Evolutionary conservation across 805 yeast genomes (phyloP).

Genomic region (Barnettozyma wickerhamii): DNA sequence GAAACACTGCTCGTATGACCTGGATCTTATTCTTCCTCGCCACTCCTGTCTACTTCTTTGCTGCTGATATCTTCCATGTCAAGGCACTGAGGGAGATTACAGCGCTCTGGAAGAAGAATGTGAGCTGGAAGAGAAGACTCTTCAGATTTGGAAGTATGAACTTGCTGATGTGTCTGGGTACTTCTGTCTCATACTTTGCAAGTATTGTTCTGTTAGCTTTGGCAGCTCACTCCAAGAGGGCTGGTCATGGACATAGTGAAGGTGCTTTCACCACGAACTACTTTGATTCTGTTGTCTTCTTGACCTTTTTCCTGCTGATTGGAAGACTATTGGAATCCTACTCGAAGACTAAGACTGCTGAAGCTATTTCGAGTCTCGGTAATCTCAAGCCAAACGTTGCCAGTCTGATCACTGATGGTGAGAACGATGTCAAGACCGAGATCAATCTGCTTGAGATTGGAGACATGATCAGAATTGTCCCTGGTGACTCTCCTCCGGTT

Average conservation of each 20-base stretch:
- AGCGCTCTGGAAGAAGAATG: slow-evolving; percentile 52
- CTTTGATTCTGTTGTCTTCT: slow-evolving; percentile 75
- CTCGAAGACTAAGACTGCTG: slow-evolving; percentile 64
- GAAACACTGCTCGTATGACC: slow-evolving; percentile 54
- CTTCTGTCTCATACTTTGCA: slow-evolving; percentile 66
- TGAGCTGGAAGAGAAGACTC: slow-evolving; percentile 50
- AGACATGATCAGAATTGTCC: slow-evolving; percentile 42
- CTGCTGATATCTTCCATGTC: slow-evolving; percentile 67
- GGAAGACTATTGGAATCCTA: slow-evolving; percentile 66
- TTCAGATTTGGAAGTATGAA: slow-evolving; percentile 78
- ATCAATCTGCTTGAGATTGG: slow-evolving; percentile 47
- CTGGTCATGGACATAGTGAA: slow-evolving; percentile 7
- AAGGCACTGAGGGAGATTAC: slow-evolving; percentile 60
- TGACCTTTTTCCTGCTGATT: slow-evolving; percentile 64
- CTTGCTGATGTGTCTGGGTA: slow-evolving; percentile 66
- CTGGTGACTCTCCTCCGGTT: slow-evolving; percentile 59
- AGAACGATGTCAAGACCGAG: slow-evolving; percentile 32
- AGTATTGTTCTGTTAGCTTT: slow-evolving; percentile 53
- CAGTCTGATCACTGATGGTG: slow-evolving; percentile 33
- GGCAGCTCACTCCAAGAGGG: slow-evolving; percentile 30
- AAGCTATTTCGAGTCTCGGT: slow-evolving; percentile 53
- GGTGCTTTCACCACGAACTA: slow-evolving; percentile 59
- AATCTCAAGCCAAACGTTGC: slow-evolving; percentile 48
- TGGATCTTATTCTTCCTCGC: slow-evolving; percentile 64
- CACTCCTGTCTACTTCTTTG: slow-evolving; percentile 71